Conservation (phyloP, 345 rosid species). For the Mallotus nudiflorus region DNA sequence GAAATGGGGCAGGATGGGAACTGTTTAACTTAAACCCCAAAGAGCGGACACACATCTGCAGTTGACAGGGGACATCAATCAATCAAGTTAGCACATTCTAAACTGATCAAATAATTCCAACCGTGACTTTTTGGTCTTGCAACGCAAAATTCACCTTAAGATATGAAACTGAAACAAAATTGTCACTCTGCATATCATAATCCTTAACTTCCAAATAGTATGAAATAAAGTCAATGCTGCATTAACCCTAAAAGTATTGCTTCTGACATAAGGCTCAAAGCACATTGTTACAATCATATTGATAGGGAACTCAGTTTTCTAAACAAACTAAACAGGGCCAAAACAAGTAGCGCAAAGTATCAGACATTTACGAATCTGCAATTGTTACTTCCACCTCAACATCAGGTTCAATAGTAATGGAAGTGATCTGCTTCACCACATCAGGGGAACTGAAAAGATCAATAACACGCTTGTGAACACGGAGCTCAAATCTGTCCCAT, state of each 20-base stretch:
- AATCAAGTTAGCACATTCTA: too few relatives aligned
- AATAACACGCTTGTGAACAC: conserved; percentile 62
- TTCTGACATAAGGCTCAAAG: not conserved
- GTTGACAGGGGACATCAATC: too few relatives aligned
- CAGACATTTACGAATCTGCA: conserved; percentile 39
- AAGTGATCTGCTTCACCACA: conserved; percentile 67
- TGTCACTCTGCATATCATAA: conserved; percentile 8
- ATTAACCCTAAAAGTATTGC: conserved; percentile 15
- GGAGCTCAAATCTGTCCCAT: conserved; percentile 57
- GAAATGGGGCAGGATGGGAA: too few relatives aligned
- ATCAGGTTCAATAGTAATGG: conserved; percentile 65
- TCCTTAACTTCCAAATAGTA: too few relatives aligned
- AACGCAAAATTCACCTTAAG: too few relatives aligned
- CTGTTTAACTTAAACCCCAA: too few relatives aligned
- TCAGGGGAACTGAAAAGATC: conserved; percentile 68
- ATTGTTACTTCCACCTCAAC: conserved; percentile 66
- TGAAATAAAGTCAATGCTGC: conserved; percentile 6
- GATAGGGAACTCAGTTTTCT: not conserved
- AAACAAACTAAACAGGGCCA: not conserved
- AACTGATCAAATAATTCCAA: too few relatives aligned
- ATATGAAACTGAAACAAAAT: conserved; percentile 23
- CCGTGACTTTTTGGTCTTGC: too few relatives aligned
- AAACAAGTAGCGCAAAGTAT: not conserved
- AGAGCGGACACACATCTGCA: too few relatives aligned
- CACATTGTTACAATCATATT: conserved; percentile 5